Conservation (phyloP, 352 stramenopile species). For the Phytophthora sp. region DNA sequence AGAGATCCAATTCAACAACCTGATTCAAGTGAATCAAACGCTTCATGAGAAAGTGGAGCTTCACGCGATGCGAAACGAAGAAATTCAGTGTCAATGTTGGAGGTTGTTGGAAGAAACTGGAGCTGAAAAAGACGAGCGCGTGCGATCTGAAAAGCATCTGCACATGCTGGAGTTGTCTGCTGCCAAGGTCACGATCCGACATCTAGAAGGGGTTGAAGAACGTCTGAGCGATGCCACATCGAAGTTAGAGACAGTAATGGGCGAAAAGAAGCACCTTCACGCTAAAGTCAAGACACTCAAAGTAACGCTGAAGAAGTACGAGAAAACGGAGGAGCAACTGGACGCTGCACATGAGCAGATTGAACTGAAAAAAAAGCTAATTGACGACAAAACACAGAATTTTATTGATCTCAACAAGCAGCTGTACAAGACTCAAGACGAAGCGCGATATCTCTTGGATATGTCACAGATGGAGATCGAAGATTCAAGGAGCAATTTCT, state of each 20-base stretch:
- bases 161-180: constrained; percentile 52
- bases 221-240: constrained; percentile 25
- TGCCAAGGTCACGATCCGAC: constrained; percentile 44
- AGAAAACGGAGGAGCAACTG: constrained; percentile 25
- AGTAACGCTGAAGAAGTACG: constrained; percentile 13
- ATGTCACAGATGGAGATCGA: constrained; percentile 24
- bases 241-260: constrained; percentile 15
- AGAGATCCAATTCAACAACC: constrained; percentile 62
- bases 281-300: constrained; percentile 14
- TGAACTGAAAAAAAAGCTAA: constrained; percentile 7
- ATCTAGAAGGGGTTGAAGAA: constrained; percentile 50
- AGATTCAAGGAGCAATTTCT: constrained; percentile 10
- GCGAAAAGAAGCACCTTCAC: constrained; percentile 28
- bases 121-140: constrained; percentile 52
- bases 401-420: constrained; percentile 6
- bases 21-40: constrained; percentile 30
- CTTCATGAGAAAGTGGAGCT: constrained; percentile 49
- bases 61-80: constrained; percentile 51
- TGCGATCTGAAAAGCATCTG: constrained; percentile 52
- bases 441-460: constrained; percentile 12
- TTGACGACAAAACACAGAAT: constrained; percentile 25
- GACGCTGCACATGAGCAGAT: constrained; percentile 25
- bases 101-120: constrained; percentile 38
- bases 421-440: constrained; percentile 14
- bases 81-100: constrained; percentile 46